phyloP scores from a whole-genome alignment of 2,329 filamentous ascomycete genomes.

The Aspergillus sclerotialis region DNA sequence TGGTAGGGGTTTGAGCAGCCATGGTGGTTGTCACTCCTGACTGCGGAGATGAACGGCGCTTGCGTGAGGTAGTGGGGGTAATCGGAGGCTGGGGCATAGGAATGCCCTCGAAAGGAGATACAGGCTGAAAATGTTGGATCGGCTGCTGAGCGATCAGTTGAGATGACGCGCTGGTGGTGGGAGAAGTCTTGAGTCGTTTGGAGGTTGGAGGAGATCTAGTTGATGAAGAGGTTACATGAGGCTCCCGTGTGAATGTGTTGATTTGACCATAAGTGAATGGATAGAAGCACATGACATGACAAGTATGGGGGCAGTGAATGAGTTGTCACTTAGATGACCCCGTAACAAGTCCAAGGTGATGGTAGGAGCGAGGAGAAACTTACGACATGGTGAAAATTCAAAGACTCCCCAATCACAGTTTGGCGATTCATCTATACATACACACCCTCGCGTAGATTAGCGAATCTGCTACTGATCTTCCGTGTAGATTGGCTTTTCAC shows the following conservation, averaged over 20 bases:
- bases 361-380: conserved; percentile 21
- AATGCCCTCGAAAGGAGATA: conserved; percentile 31
- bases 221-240: conserved; percentile 1
- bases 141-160: conserved; percentile 34
- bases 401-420: conserved; percentile 27
- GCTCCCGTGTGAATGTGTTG: too few relatives aligned
- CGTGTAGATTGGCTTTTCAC: conserved; percentile 22
- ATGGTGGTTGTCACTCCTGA: conserved; percentile 30
- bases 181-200: conserved; percentile 36
- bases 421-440: conserved; percentile 33
- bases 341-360: too few relatives aligned
- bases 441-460: conserved; percentile 30
- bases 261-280: neutral
- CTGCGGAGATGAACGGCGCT: conserved; percentile 37
- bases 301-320: too few relatives aligned
- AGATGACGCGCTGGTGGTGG: conserved; percentile 26
- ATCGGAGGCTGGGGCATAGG: conserved; percentile 32
- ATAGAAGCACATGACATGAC: too few relatives aligned
- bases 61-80: conserved; percentile 34
- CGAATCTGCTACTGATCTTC: conserved; percentile 26
- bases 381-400: conserved; percentile 34
- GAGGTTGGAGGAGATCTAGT: conserved; percentile 34
- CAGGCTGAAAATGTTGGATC: conserved; percentile 27
- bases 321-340: too few relatives aligned
- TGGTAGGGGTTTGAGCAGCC: conserved; percentile 22